These are phyloP conservation scores for Lunasporangiospora selenospora DNA, from an alignment of 192 early-diverging fungal genomes.

Conservation along the genomic window DNA sequence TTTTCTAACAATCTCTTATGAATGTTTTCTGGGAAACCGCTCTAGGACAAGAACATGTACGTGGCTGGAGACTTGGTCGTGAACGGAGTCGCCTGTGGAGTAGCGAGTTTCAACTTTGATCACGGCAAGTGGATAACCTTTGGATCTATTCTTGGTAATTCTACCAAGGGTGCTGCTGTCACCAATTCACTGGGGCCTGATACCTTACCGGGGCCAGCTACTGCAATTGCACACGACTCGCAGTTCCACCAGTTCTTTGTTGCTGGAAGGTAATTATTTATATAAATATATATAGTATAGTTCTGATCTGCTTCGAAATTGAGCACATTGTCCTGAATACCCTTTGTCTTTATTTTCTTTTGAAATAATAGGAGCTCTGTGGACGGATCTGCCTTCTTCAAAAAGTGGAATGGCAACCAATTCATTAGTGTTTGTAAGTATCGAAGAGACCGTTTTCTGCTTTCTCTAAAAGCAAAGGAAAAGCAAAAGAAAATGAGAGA, in stretches of 20 bases:
- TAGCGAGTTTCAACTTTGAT: slow-evolving; percentile 59
- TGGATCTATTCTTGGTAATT: slow-evolving; percentile 15
- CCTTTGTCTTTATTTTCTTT: not conserved
- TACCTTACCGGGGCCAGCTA: slow-evolving; percentile 58
- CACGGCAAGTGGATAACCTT: slow-evolving; percentile 53
- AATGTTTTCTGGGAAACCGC: not conserved
- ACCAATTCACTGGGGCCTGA: slow-evolving; percentile 23
- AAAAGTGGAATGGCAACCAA: slow-evolving; percentile 56
- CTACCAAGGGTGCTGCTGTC: not conserved
- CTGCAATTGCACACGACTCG: slow-evolving; percentile 49
- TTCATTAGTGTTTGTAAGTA: slow-evolving; percentile 46
- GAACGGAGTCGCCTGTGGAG: slow-evolving; percentile 39
- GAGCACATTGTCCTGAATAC: too few species aligned
- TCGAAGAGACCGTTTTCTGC: too few species aligned
- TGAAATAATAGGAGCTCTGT: not conserved
- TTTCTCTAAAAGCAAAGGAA: too few species aligned
- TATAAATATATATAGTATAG: too few species aligned
- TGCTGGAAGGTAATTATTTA: slow-evolving; percentile 27
- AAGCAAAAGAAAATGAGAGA: too few species aligned
- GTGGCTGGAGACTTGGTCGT: slow-evolving; percentile 52
- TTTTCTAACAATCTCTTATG: slow-evolving; percentile 1
- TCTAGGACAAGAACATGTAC: slow-evolving; percentile 38
- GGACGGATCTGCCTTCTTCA: slow-evolving; percentile 55
- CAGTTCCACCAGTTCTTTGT: slow-evolving; percentile 32
- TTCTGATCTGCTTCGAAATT: not conserved